Base-by-base conservation (phyloP, 805 yeast genomes). In the Yamadazyma sp. region DNA sequence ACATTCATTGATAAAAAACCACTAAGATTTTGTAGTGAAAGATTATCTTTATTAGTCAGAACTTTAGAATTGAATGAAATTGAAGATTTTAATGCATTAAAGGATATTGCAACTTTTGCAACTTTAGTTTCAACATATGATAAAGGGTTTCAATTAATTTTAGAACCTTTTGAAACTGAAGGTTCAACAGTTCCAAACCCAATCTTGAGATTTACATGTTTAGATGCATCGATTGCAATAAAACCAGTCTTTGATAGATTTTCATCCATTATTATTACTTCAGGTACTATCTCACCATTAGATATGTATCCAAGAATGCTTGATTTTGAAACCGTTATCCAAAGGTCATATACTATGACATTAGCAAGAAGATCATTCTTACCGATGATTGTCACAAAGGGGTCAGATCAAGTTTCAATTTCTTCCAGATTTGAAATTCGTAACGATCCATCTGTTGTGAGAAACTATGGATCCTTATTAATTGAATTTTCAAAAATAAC, bases 161-260 rank as follows among this genome's bases (percentile, higher is more conserved):
- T 93, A 35, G 99, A 93, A 56, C 99, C 99, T 0, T 93, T 80
- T 60, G 99, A 93, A 56, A 82, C 95, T 0, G 93, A 88, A 55
- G 88, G 89, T 3, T 75, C 85, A 5, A 88, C 96, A 0, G 98
- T 94, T 20, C 98, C 99, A 0, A 93, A 93, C 57, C 99, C 99
- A 1, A 84, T 93, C 4, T 61, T 93, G 51, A 81, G 91, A 50
- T 89, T 93, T 56, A 82, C 96, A 0, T 93, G 99, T 65, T 68
- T 93, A 31, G 99, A 93, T 65, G 98, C 99, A 0, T 87, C 97
- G 1, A 93, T 93, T 48, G 98, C 98, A 3, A 93, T 93, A 46
- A 93, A 88, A 54, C 98, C 99, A 0, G 88, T 93, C 0, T 91
- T 93, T 65, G 98, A 93, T 33, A 73, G 89, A 40, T 93, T 91